Percentiles rank a stretch among this genome's conserved stretches.
Evolutionary conservation across 768 basidiomycete species (phyloP).

Genomic region (Coprinellus aureogranulatus): DNA sequence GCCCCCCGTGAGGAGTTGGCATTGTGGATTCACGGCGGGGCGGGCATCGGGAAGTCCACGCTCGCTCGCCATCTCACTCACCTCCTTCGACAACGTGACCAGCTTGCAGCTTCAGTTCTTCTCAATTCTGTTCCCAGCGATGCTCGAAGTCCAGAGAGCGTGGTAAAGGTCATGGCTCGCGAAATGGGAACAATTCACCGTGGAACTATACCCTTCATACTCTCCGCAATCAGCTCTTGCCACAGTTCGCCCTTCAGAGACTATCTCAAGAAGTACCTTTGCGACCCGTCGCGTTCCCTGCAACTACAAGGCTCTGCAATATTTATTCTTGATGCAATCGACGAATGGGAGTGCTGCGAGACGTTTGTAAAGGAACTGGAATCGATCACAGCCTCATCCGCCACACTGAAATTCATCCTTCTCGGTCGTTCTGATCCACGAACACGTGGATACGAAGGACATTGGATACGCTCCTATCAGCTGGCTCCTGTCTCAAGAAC

Average conservation of each 20-base stretch:
- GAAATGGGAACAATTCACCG: not conserved
- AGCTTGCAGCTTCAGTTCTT: not conserved
- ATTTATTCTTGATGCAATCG: not conserved
- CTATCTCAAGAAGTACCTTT: not conserved
- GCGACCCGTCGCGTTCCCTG: not conserved
- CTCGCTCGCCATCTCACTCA: not conserved
- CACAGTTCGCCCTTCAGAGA: not conserved
- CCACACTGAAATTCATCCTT: not conserved
- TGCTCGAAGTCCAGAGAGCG: not conserved
- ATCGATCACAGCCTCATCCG: not conserved
- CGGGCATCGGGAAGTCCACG: not conserved
- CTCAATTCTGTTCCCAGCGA: not conserved
- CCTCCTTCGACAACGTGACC: not conserved
- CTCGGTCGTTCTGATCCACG: not conserved
- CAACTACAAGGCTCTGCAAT: not conserved
- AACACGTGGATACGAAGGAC: not conserved
- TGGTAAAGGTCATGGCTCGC: not conserved
- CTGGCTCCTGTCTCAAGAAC: not conserved
- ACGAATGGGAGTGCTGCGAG: not conserved
- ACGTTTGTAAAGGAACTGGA: not conserved
- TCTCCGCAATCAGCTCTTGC: not conserved
- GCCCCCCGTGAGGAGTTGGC: not conserved
- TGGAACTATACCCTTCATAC: not conserved
- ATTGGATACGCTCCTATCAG: not conserved
- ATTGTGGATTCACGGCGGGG: not conserved